Percentiles rank a stretch among this genome's conserved stretches.
Conservation (phyloP, 371 early-diverging fungal genomes). For the Parasitella parasitica region DNA sequence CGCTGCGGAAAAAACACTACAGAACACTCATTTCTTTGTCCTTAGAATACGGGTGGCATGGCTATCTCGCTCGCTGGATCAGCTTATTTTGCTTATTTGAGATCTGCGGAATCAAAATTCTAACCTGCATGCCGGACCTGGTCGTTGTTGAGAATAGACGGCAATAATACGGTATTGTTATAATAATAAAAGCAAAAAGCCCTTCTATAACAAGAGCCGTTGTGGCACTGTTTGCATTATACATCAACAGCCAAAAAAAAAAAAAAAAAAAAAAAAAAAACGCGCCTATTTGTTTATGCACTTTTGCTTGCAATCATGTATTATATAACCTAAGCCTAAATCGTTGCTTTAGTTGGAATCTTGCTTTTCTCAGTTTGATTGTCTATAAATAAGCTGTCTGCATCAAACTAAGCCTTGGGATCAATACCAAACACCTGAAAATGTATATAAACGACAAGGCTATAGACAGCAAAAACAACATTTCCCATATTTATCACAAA, state of each 20-base stretch:
- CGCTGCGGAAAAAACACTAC: not conserved
- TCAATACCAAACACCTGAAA: not conserved
- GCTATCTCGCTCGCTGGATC: conserved; percentile 9
- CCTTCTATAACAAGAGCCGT: too few relatives aligned
- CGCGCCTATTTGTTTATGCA: too few relatives aligned
- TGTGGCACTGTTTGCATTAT: not conserved
- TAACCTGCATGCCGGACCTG: not conserved
- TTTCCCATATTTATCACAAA: not conserved
- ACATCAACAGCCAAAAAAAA: not conserved
- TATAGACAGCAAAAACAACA: not conserved
- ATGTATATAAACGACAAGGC: not conserved
- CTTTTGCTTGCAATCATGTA: not conserved
- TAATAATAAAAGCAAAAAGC: not conserved
- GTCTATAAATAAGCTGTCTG: not conserved
- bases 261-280: too few relatives aligned
- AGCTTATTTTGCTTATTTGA: conserved; percentile 5
- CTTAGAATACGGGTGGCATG: conserved; percentile 19
- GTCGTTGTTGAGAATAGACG: not conserved
- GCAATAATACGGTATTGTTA: not conserved
- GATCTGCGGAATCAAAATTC: conserved; percentile 9
- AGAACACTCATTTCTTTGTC: not conserved
- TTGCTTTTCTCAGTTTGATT: not conserved
- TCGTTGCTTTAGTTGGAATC: too few relatives aligned
- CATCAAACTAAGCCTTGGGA: not conserved
- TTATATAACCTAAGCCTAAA: not conserved